These are phyloP conservation scores for Linanthus parryae DNA, from an alignment of 148 eudicot species.

Conservation along the genomic window DNA sequence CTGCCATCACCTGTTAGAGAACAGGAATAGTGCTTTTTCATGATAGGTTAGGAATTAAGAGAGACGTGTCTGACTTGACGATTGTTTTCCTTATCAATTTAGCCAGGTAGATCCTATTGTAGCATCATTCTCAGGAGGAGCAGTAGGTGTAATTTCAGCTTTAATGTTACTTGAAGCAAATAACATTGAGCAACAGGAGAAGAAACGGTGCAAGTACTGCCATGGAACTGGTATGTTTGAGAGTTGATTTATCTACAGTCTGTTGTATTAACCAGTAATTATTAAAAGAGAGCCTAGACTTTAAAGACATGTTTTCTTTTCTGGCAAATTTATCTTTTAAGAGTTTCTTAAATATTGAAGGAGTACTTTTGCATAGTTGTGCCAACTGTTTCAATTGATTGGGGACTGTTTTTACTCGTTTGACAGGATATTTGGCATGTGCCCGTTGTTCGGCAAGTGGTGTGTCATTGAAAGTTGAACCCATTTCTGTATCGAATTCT, in stretches of 20 bases:
- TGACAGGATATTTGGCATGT: slow-evolving; percentile 82
- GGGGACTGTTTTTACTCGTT: slow-evolving; percentile 4
- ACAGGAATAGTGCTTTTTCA: not conserved
- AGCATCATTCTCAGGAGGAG: slow-evolving; percentile 94
- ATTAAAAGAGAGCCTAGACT: too few species aligned
- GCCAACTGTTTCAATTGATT: too few species aligned
- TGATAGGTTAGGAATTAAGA: too few species aligned
- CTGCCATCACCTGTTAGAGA: not conserved
- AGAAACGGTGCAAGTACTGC: slow-evolving; percentile 96
- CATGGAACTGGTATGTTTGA: slow-evolving; percentile 76
- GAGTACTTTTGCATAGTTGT: too few species aligned
- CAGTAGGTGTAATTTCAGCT: slow-evolving; percentile 95
- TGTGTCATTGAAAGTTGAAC: slow-evolving; percentile 64
- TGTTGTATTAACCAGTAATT: too few species aligned
- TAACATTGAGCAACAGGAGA: slow-evolving; percentile 88
- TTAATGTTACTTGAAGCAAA: slow-evolving; percentile 86
- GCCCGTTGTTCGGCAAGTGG: slow-evolving; percentile 93
- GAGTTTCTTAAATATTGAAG: too few species aligned
- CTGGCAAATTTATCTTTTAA: too few species aligned
- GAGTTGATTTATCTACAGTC: too few species aligned
- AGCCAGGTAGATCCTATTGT: slow-evolving; percentile 99
- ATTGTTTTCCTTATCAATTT: slow-evolving; percentile 15
- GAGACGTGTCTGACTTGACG: not conserved
- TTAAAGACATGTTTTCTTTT: too few species aligned
- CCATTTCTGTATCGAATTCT: slow-evolving; percentile 51